Base-by-base conservation (phyloP, 495 filamentous ascomycete species). In the Tuber umbilicatum region DNA sequence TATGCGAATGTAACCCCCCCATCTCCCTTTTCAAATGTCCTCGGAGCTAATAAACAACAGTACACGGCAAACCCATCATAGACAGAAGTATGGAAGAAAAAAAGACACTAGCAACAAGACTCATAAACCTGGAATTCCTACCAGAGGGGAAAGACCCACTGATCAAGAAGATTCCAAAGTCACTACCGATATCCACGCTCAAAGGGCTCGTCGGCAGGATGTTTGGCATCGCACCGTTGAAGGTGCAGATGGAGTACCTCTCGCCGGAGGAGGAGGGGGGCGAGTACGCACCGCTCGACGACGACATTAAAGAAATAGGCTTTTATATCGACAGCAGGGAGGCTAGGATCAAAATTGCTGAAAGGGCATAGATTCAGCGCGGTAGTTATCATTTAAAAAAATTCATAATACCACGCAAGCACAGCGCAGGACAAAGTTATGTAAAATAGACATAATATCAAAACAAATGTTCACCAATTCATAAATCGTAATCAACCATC, bases 301-400 rank as follows among this genome's bases (percentile, higher is more conserved):
- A 95, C 80, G 91, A 92, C 64, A 93, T 92, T 17, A 87, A 91
- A 79, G 88, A 91, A 83, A 86, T 97, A 80, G 93, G 92, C 17
- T 94, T 91, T 79, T 92, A 89, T 85, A 88, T 97, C 73, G 93
- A 96, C 76, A 89, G 90, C 23, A 81, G 82, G 70, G 89, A 91
- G 78, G 92, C 88, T 3, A 89, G 79, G 75, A 85, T 97, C 68
- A 84, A 93, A 73, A 88, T 97, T 14, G 27, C 27, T 19, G 27
- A 35, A 3, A 35, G 2, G 55, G 55, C 55, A 3, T 64, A 64
- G 55, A 35, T 35, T 5, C 5, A 64, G 14, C 27, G 16, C 3
- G 14, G 55, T 17, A 27, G 50, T 31, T 60, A 7, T 40, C 14
- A 10, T 43, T 17, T 17, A 16, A 64, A 64, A 17, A 64, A 35